Evolutionary conservation across 2,329 filamentous ascomycete genomes (phyloP).

Genomic region (Reticulascus tulasneorum): DNA sequence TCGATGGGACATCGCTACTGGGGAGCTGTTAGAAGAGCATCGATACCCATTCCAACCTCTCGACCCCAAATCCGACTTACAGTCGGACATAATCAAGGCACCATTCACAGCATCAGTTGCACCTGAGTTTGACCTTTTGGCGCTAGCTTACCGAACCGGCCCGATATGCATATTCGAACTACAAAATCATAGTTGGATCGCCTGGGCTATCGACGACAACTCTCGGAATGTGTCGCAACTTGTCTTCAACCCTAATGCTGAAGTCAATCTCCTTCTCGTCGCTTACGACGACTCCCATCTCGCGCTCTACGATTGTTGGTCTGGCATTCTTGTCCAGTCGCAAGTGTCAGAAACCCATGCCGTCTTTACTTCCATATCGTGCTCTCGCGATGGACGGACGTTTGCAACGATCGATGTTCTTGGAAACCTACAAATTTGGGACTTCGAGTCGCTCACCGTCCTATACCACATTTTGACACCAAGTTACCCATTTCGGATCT

Average conservation of each 20-base stretch:
- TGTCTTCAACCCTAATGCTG: conserved; percentile 19
- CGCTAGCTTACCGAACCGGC: conserved; percentile 15
- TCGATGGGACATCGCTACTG: conserved; percentile 14
- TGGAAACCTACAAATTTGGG: conserved; percentile 17
- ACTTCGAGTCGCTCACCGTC: conserved; percentile 16
- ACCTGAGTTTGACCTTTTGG: conserved; percentile 16
- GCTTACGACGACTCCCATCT: conserved; percentile 15
- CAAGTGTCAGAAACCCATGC: conserved; percentile 1
- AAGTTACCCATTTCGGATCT: conserved; percentile 10
- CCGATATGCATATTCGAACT: conserved; percentile 18
- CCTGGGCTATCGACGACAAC: conserved; percentile 16
- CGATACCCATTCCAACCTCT: conserved; percentile 6
- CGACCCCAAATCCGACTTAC: conserved; percentile 2
- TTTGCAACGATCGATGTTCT: conserved; percentile 14
- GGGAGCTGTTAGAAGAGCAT: conserved; percentile 13
- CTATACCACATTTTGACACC: conserved; percentile 16
- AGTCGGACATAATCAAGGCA: conserved; percentile 3
- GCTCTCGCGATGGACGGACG: conserved; percentile 16
- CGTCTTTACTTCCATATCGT: conserved; percentile 12
- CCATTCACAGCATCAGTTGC: conserved; percentile 14
- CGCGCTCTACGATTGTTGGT: conserved; percentile 16
- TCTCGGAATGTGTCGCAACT: conserved; percentile 8
- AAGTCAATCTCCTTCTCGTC: conserved; percentile 16
- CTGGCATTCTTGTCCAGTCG: conserved; percentile 9
- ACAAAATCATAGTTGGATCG: conserved; percentile 11